Evolutionary conservation across 2,329 filamentous ascomycete genomes (phyloP).

Genomic region (Niveomyces coronatus): DNA sequence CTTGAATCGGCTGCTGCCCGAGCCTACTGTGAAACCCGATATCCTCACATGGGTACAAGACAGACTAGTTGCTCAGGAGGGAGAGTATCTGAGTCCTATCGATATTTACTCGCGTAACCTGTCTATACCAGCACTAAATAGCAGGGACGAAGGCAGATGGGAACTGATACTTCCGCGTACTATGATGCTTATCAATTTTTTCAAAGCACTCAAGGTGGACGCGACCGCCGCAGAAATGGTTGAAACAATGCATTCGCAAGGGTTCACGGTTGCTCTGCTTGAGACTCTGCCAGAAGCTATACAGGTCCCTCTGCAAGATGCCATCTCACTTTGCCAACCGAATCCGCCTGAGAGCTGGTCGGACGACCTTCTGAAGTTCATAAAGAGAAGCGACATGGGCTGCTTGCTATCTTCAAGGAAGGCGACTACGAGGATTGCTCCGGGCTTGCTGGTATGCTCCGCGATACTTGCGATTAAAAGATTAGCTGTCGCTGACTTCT

Average conservation of each 20-base stretch:
- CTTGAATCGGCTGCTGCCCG: conserved; percentile 22
- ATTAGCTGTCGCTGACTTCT: background rate
- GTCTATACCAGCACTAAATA: conserved; percentile 25
- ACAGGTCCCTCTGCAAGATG: conserved; percentile 70
- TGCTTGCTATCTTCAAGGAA: conserved; percentile 43
- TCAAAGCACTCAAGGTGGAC: conserved; percentile 43
- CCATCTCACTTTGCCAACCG: conserved; percentile 75
- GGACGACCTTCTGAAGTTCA: conserved; percentile 57
- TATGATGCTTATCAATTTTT: conserved; percentile 57
- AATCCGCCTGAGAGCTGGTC: conserved; percentile 71
- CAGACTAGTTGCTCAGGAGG: conserved; percentile 29
- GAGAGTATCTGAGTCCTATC: conserved; percentile 31
- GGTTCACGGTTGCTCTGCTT: conserved; percentile 56
- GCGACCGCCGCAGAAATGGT: conserved; percentile 53
- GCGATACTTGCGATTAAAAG: no score
- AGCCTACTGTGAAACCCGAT: conserved; percentile 27
- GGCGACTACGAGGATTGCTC: conserved; percentile 20
- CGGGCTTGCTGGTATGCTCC: conserved; percentile 35
- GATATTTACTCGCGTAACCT: conserved; percentile 34
- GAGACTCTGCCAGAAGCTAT: conserved; percentile 80
- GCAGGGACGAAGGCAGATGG: conserved; percentile 31
- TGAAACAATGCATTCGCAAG: conserved; percentile 56
- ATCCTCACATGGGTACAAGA: conserved; percentile 45
- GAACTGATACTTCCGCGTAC: conserved; percentile 52
- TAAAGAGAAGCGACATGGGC: conserved; percentile 74